Percentiles rank a stretch among this genome's conserved stretches.
Conservation (phyloP, 495 filamentous ascomycete genomes). For the Daldinia caldariorum region DNA sequence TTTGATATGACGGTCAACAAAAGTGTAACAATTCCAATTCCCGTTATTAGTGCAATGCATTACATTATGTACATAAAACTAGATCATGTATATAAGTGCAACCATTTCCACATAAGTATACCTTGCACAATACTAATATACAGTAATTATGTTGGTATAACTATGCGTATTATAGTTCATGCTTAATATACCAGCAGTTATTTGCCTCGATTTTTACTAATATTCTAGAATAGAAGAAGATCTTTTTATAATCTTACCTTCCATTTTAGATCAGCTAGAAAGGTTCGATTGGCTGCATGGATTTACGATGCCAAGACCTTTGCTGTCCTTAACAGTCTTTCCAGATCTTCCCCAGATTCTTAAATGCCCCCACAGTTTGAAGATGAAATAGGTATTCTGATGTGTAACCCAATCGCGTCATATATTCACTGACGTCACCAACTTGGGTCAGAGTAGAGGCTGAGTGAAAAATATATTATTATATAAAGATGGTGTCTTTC, state of each 20-base stretch:
- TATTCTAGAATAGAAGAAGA: background rate
- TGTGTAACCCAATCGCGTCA: slow-evolving; percentile 39
- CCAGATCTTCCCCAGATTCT: slow-evolving; percentile 35
- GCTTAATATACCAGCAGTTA: background rate
- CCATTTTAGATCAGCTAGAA: slow-evolving; percentile 28
- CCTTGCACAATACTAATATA: too few relatives aligned
- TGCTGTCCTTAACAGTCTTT: slow-evolving; percentile 12
- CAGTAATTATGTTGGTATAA: too few relatives aligned
- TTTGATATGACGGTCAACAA: background rate
- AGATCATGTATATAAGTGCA: too few relatives aligned
- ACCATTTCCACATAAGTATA: too few relatives aligned
- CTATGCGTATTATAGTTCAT: background rate
- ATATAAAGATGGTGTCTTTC: slow-evolving; percentile 21
- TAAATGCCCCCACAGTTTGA: slow-evolving; percentile 31
- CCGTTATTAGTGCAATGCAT: too few relatives aligned
- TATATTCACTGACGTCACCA: slow-evolving; percentile 36
- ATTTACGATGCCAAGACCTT: slow-evolving; percentile 41
- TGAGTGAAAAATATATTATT: background rate
- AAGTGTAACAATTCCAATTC: too few relatives aligned
- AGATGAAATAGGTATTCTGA: slow-evolving; percentile 29
- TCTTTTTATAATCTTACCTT: slow-evolving; percentile 10
- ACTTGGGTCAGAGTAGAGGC: slow-evolving; percentile 5
- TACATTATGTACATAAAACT: too few relatives aligned
- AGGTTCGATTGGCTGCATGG: slow-evolving; percentile 30
- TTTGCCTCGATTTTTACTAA: background rate